Base-by-base conservation (phyloP, 306 rosid genomes). In the Fragaria ananassa region DNA sequence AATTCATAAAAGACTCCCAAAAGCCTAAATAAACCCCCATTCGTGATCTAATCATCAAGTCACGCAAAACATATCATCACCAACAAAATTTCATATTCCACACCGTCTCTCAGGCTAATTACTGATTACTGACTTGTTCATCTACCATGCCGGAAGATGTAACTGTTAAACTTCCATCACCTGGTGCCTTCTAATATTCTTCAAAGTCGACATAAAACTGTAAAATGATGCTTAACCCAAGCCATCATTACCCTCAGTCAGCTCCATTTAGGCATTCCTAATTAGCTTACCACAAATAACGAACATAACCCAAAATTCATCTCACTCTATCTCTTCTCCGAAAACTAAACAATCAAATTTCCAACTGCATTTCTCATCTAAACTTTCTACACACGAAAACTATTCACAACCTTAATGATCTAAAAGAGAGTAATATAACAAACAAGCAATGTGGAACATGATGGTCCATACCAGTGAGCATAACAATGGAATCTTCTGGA, bases 401-500 rank as follows among this genome's bases (percentile, higher is more conserved):
- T 3, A 14, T 12, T 47, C 51, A 6, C 61, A n/a, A 50, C 27
- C 61, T 2, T 54, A 7, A 54, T 54, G 1, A 8, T 54, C 27
- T 54, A 54, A 19, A 8, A 8, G 10, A 54, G 1, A 2, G 0
- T 21, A 54, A 56, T 5, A 5, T 13, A 19, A 61, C 42, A 39
- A 34, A 3, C 27, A 31, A 45, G 27, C 37, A 61, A 37, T 64
- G 19, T 27, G n/a, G 2, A 70, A 31, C 25, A 67, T 4, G 37
- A 19, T 4, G 37, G 19, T 21, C 23, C 21, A 0, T 90, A 92
- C 99, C 97, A 2, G 97, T 95, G 73, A 95, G 99, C 99, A 92
- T 95, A 68, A 95, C 83, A 70, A 95, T 92, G 27, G 96, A 95
- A 8, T 90, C 84, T 37, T 86, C 91, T 0, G 99, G 97, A 76